Conservation (phyloP, 768 basidiomycete genomes). For the Trametes gibbosa region DNA sequence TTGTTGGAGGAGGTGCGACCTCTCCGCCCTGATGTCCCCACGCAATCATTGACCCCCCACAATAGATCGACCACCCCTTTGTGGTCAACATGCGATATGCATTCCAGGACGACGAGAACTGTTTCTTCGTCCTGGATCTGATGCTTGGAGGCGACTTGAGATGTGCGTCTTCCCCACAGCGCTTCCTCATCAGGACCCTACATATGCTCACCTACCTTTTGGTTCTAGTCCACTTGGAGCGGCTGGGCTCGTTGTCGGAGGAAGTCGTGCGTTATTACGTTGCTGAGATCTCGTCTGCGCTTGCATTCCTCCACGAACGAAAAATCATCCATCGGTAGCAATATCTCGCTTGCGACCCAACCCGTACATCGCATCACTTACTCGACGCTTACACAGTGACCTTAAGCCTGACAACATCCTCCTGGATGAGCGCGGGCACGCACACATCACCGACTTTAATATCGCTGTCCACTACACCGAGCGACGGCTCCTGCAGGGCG, state of each 20-base stretch:
- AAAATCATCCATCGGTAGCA: conserved; percentile 93
- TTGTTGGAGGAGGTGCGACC: conserved; percentile 85
- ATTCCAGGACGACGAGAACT: conserved; percentile 98
- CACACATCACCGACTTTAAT: conserved; percentile 97
- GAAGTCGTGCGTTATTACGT: conserved; percentile 84
- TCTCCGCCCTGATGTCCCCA: conserved; percentile 10
- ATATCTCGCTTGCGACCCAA: conserved; percentile 23
- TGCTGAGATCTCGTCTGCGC: conserved; percentile 83
- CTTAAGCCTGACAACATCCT: conserved; percentile 98
- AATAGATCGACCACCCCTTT: conserved; percentile 90
- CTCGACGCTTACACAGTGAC: conserved; percentile 52
- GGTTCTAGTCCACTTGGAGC: conserved; percentile 78
- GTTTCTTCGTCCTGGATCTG: conserved; percentile 96
- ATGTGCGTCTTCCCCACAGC: conserved; percentile 51
- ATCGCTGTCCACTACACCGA: conserved; percentile 97
- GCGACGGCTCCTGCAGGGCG: conserved; percentile 77
- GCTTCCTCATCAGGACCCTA: background rate
- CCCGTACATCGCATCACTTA: conserved; percentile 23
- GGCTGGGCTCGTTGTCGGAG: conserved; percentile 71
- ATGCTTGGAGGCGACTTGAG: conserved; percentile 96
- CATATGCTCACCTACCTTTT: conserved; percentile 6
- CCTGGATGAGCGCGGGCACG: conserved; percentile 92
- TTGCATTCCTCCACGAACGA: conserved; percentile 89
- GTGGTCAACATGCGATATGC: conserved; percentile 95
- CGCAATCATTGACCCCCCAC: background rate